Conservation (phyloP, 768 basidiomycete species). For the Phlebiopsis gigantea region DNA sequence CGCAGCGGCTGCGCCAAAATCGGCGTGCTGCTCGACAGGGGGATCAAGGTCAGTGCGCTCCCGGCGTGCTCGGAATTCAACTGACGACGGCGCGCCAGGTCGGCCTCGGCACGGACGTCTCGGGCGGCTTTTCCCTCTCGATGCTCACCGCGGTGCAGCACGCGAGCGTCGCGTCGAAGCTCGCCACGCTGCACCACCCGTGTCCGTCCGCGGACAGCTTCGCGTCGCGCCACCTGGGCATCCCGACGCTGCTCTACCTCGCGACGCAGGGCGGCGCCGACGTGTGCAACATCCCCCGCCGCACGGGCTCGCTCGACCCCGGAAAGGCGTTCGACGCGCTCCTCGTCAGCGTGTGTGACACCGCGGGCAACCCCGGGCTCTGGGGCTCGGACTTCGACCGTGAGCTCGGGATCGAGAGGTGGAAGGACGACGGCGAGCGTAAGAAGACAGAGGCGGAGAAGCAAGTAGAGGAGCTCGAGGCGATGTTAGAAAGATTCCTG, state of each 20-base stretch:
- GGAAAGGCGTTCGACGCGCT: constrained; percentile 93
- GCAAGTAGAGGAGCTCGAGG: constrained; percentile 38
- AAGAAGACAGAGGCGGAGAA: constrained; percentile 18
- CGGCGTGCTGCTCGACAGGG: constrained; percentile 72
- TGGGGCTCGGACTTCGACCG: constrained; percentile 39
- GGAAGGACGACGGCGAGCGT: background rate
- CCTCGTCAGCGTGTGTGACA: constrained; percentile 52
- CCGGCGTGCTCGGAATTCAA: background rate
- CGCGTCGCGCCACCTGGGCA: constrained; percentile 56
- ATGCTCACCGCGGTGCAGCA: constrained; percentile 72
- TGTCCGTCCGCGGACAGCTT: constrained; percentile 28
- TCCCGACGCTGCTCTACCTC: constrained; percentile 78
- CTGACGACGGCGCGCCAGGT: constrained; percentile 44
- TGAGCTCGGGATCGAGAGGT: constrained; percentile 16
- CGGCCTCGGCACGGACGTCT: constrained; percentile 90
- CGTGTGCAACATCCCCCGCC: constrained; percentile 65
- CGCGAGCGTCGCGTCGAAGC: constrained; percentile 51
- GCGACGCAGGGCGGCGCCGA: constrained; percentile 90
- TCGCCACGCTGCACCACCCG: constrained; percentile 25
- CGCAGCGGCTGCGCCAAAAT: constrained; percentile 81
- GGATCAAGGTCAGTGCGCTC: constrained; percentile 64
- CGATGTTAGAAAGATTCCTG: constrained; percentile 75
- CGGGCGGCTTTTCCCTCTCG: constrained; percentile 81
- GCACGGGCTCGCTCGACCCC: constrained; percentile 68
- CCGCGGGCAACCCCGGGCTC: constrained; percentile 50